phyloP scores from a whole-genome alignment of 352 stramenopile species.

The Stramenopiles sp. region DNA sequence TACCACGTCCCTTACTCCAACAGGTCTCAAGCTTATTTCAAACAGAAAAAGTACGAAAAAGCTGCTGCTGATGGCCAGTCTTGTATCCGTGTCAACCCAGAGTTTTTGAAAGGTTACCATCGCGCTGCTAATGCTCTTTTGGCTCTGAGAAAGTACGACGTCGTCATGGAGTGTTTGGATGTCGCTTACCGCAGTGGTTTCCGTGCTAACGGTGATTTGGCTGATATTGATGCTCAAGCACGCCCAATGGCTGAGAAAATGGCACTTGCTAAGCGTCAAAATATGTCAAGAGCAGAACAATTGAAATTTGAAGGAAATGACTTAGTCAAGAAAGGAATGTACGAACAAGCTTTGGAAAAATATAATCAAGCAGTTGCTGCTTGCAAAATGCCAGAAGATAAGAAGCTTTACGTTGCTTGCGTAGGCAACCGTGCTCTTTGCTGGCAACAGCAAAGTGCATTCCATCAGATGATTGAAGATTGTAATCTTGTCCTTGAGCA shows the following conservation, averaged over 20 bases:
- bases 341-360: conserved; percentile 31
- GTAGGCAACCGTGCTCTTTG: conserved; percentile 50
- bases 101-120: conserved; percentile 52
- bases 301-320: conserved; percentile 52
- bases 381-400: conserved; percentile 26
- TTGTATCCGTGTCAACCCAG: conserved; percentile 35
- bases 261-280: conserved; percentile 12
- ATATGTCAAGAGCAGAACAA: conserved; percentile 27
- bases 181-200: no score
- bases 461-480: conserved; percentile 37
- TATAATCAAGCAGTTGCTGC: conserved; percentile 30
- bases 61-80: conserved; percentile 29
- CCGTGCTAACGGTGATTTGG: conserved; percentile 13
- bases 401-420: conserved; percentile 24
- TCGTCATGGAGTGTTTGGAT: conserved; percentile 13
- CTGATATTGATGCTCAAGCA: conserved; percentile 11
- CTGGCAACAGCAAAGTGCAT: conserved; percentile 53
- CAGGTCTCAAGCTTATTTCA: conserved; percentile 16
- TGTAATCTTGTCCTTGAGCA: conserved; percentile 40
- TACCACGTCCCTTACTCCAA: conserved; percentile 62
- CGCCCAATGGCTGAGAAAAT: neutral
- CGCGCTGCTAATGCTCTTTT: conserved; percentile 38
- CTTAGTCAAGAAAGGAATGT: conserved; percentile 36
- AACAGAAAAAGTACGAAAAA: conserved; percentile 15
- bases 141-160: conserved; percentile 18